phyloP scores from a whole-genome alignment of 345 rosid genomes.

The Melaleuca quinquenervia region DNA sequence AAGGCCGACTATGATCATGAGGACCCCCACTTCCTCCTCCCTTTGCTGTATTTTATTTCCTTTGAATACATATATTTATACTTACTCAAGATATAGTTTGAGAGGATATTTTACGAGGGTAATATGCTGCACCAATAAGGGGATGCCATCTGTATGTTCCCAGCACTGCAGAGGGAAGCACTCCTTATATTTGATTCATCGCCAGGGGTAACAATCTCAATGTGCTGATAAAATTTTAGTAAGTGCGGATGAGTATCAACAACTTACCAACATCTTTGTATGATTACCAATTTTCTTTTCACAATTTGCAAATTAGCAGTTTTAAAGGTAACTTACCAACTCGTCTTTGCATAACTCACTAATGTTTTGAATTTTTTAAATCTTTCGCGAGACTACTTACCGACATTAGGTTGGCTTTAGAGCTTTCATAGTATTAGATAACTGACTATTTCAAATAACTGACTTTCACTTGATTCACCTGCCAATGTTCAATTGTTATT shows the following conservation, averaged over 20 bases:
- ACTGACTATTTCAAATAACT: too few species aligned
- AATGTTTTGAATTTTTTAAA: too few species aligned
- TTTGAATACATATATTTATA: background rate
- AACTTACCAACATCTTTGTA: background rate
- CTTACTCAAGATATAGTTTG: background rate
- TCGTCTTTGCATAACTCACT: background rate
- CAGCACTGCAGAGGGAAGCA: background rate
- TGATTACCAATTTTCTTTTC: background rate
- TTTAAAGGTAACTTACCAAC: background rate
- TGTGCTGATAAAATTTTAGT: background rate
- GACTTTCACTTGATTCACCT: too few species aligned
- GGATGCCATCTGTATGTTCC: background rate
- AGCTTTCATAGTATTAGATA: too few species aligned
- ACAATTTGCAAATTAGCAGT: too few species aligned
- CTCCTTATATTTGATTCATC: background rate
- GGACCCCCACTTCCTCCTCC: conserved; percentile 8
- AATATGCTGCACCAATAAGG: background rate
- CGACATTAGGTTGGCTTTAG: too few species aligned
- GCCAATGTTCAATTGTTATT: too few species aligned
- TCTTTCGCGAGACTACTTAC: background rate
- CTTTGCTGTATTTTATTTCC: background rate
- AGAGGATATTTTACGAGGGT: background rate
- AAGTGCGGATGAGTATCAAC: background rate
- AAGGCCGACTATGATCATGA: conserved; percentile 2
- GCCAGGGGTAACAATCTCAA: background rate